Evolutionary conservation across 2,329 filamentous ascomycete species (phyloP), one percentile per base, ranked within the genome.

Genomic region (Elsinoe necatrix): DNA sequence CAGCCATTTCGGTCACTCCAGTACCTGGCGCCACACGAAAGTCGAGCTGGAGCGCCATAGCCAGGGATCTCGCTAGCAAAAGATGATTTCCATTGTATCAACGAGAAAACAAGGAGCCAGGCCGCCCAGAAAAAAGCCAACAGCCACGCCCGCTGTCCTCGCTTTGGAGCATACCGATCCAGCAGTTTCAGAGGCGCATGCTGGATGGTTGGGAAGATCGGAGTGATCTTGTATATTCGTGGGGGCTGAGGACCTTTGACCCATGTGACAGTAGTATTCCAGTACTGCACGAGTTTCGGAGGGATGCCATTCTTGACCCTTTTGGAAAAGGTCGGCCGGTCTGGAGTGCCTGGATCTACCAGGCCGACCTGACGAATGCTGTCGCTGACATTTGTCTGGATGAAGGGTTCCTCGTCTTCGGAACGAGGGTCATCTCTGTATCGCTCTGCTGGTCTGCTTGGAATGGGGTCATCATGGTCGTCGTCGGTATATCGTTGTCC

Each of bases 1-100:
- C 88, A 93, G 11, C 73, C 73, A 65, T 90, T 91, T 31, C 82
- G 84, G 35, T 82, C 74, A 41, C 66, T 70, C 86, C 87, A 93
- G 66, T 87, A 88, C 12, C 83, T 79, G 55, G 80, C 77, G 11
- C 79, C 80, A 68, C 88, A 93, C 27, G 80, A 75, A 42, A 92
- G 80, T 55, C 78, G 76, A 56, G 79, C 75, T 0, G 87, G 86
- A 45, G 73, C 75, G 14, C 86, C 87, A 73, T 85, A 87, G 48
- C 80, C 83, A 12, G 78, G 78, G 56, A 92, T 80, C 60, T 86
- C 81, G 21, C 80, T 71, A 1, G 75, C 69, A 61, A 76, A 76
- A 3, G 80, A 78, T 55, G 85, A 85, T 58, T 79, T 76, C 63
- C 83, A 80, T 69, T 87, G 78, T 21, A 92, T 80, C 41, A 89